Evolutionary conservation across 331 rosid species (phyloP), one percentile per base, ranked within the genome.

Genomic region (Acacia concinna): DNA sequence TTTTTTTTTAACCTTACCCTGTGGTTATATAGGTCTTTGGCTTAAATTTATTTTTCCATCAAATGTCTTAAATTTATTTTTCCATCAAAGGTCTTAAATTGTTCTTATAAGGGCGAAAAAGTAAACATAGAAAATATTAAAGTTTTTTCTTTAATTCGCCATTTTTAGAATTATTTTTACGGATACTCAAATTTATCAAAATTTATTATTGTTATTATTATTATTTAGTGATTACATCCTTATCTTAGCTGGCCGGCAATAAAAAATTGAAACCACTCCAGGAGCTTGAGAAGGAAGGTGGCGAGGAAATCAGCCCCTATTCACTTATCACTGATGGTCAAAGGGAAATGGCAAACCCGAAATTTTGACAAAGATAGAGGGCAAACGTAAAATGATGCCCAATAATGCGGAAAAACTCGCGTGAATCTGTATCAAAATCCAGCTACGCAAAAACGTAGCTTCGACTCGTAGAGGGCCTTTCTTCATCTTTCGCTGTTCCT

Each of bases 361-460:
- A 85, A 89, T 83, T 77, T 62, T 0, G 13, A 9, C 1, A 20
- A 70, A 59, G 52, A 65, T 0, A 4, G 52, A 57, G 85, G 86
- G 87, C 4, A 71, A 8, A 52, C 65, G 3, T 7, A 11, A 28
- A 27, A 8, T 0, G 23, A 35, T 52, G 66, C 28, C 63, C 64
- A 70, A 79, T 86, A 30, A 43, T 76, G 20, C 32, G 28, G 75
- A 31, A 74, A 64, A 49, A 74, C 62, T 70, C 77, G 85, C 84
- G 81, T 80, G 79, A 76, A 17, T 68, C 63, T 57, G 15, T 25
- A 63, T 80, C 77, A 56, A 49, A 77, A 69, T 86, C 89, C 90
- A 88, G 90, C 90, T 82, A 52, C 67, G 80, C 86, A 78, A 77
- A 38, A 5, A 82, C 86, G 87, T 88, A 76, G 87, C 30, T 84